These are phyloP conservation scores for Xylaria bambusicola DNA, from an alignment of 495 filamentous ascomycete species.

Conservation along the genomic window DNA sequence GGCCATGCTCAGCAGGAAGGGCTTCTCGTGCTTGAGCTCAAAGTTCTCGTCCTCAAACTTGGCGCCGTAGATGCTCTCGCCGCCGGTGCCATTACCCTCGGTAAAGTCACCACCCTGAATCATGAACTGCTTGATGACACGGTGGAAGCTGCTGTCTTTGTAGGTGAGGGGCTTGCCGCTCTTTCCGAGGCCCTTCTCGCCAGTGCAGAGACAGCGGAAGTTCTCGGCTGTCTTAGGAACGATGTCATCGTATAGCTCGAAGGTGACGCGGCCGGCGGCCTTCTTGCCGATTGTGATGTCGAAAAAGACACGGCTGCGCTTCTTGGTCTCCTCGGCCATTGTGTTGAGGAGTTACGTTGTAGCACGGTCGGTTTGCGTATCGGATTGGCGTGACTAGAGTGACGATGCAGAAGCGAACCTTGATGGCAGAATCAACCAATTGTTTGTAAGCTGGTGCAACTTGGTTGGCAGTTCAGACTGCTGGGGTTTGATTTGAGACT, in stretches of 20 bases:
- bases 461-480: no score
- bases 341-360: neutral
- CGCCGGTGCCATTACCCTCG: constrained; percentile 88
- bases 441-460: neutral
- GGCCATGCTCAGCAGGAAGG: constrained; percentile 95
- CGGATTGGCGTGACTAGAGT: neutral
- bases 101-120: constrained; percentile 99
- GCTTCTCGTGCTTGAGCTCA: constrained; percentile 86
- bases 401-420: no score
- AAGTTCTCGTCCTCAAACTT: constrained; percentile 99
- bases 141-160: constrained; percentile 91
- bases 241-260: constrained; percentile 88
- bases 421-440: constrained; percentile 1
- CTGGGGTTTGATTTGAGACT: no score
- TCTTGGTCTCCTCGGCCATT: constrained; percentile 45
- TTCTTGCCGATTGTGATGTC: constrained; percentile 79
- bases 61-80: constrained; percentile 96
- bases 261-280: constrained; percentile 69
- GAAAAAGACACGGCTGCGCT: constrained; percentile 79
- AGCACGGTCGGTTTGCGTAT: no score
- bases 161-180: constrained; percentile 85
- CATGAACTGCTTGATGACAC: constrained; percentile 98
- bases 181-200: constrained; percentile 80
- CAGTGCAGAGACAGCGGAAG: constrained; percentile 95
- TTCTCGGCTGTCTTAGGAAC: constrained; percentile 95